Evolutionary conservation across 257 asterid genomes (phyloP), one percentile per base, ranked within the genome.

Genomic region (Solanum sitiens): DNA sequence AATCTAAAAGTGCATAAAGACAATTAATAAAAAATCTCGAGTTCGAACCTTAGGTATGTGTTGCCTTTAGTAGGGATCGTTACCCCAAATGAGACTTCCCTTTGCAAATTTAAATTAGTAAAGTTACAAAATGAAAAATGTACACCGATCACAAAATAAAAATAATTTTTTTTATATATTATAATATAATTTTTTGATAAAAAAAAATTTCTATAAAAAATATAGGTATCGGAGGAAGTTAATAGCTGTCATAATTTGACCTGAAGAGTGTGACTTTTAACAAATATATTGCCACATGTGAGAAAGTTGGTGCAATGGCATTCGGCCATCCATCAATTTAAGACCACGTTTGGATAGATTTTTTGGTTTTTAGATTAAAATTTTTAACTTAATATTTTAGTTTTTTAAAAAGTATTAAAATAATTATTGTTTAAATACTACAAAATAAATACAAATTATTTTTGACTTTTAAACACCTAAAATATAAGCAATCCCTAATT

Each of bases 1-100:
- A 6, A 65, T 65, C 9, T 65, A 2, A 21, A 67, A 67, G 7
- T 14, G 20, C 5, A 32, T 32, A 14, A 0, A 7, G 1, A 18
- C 15, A 15, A 1, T 71, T 71, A 32, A 15, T 16, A 0, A 32
- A 71, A 16, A 8, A 0, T 3, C 2, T 0, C 4, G 1, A 32
- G 4, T 72, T 72, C 8, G 3, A 72, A 72, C 0, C 6, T 14
- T 35, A 33, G 1, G 4, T 18, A 72, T 73, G 4, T 16, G 4
- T 71, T 13, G 7, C 11, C 0, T 47, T 47, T 13, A 47, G 0
- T 13, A 50, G 61, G 21, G 0, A 50, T 50, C 1, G 3, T 50
- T 50, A 50, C 39, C 7, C 2, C 11, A 68, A 35, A 16, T 73
- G 1, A 0, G 15, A 25, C 3, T 11, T 18, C 3, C 11, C 16